Evolutionary conservation across 179 eudicot genomes (phyloP), one percentile per base, ranked within the genome.

Genomic region (Silene noctiflora): DNA sequence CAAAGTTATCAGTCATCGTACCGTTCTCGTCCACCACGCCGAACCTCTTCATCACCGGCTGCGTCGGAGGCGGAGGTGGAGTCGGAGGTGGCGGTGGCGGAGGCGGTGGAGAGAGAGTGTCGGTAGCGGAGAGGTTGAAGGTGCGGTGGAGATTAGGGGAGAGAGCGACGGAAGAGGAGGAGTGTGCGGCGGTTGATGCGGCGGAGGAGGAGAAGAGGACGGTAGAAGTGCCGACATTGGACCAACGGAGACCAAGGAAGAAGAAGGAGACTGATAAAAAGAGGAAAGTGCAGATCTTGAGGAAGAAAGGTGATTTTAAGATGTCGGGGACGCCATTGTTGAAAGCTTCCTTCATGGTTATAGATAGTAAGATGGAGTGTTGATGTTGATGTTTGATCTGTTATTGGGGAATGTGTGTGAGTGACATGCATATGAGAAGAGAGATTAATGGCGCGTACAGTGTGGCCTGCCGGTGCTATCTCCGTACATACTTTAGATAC

Each of bases 21-120:
- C 99, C 97, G 29, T 87, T 89, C 87, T 91, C 97, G 71, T 91
- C 92, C 70, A 92, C 85, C 24, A 95, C 76, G 21, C 99, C 95
- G 61, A 88, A 82, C 82, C 85, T 85, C 87, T 78, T 80, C 82
- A 85, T 39, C 76, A 86, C 86, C 71, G 83, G 78, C 72, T 86
- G 83, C 67, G 83, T 80, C 5, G 88, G 88, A 51, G 81, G 79
- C 0, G 86, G 82, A 0, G 81, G 24, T 44, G 79, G 75, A 8
- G 27, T 9, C 51, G 74, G 75, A 42, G 69, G 35, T 17, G 67
- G 9, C 1, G 17, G 0, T 61, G 55, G 73, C 0, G 73, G 39
- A 0, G 80, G 73, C 0, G 73, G 39, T 2, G 80, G 3, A 55
- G 83, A 25, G 73, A 53, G 74, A 20, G 72, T 67, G 42, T 80